phyloP scores from a whole-genome alignment of 495 filamentous ascomycete genomes.

The Penicillium coffeae region DNA sequence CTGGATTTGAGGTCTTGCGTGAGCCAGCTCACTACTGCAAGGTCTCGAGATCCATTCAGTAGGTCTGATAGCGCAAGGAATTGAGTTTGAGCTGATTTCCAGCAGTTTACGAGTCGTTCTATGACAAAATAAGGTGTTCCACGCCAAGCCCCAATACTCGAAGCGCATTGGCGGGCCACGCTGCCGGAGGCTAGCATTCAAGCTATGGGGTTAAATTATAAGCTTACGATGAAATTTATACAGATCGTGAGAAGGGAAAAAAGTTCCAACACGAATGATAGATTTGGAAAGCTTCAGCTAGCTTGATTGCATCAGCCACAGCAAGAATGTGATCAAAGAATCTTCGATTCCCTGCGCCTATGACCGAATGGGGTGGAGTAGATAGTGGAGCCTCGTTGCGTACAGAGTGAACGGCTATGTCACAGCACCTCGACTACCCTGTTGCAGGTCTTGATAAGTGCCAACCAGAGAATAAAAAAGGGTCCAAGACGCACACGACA shows the following conservation, averaged over 20 bases:
- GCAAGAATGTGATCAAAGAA: background rate
- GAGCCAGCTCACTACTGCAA: too few relatives aligned
- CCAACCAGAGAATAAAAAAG: conserved; percentile 4
- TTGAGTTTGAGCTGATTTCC: background rate
- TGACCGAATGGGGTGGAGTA: conserved; percentile 1
- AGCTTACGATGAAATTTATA: too few relatives aligned
- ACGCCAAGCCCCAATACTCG: too few relatives aligned
- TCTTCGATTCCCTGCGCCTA: background rate
- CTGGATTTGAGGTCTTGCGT: too few relatives aligned
- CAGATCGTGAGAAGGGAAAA: too few relatives aligned
- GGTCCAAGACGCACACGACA: conserved; percentile 11
- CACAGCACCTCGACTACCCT: conserved; percentile 17
- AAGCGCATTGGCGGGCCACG: background rate
- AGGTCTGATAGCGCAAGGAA: too few relatives aligned
- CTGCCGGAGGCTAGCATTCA: background rate
- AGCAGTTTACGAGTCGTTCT: background rate
- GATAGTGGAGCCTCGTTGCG: conserved; percentile 12
- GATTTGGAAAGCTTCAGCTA: too few relatives aligned
- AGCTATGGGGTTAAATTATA: too few relatives aligned
- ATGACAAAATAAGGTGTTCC: too few relatives aligned
- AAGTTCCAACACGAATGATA: too few relatives aligned
- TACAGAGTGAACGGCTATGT: conserved; percentile 12
- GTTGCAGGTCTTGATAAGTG: conserved; percentile 5
- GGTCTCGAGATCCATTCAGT: too few relatives aligned
- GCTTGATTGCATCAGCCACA: background rate